Percentiles rank a stretch among this genome's conserved stretches.
Conservation (phyloP, 2,329 filamentous ascomycete genomes). For the Podosphaera aphanis region DNA sequence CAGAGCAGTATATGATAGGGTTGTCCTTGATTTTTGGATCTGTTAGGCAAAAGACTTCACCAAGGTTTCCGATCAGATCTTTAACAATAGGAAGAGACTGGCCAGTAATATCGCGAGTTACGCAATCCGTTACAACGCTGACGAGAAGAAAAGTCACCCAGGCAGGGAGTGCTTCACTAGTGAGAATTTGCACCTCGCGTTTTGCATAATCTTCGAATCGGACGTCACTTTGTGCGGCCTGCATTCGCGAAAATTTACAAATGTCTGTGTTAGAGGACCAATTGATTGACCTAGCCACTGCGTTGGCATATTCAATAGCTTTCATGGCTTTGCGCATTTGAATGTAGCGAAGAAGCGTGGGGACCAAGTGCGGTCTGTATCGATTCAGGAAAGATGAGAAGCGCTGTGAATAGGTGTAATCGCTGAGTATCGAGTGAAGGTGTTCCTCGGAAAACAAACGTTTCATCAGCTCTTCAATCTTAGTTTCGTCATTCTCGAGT, state of each 20-base stretch:
- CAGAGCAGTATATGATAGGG: slow-evolving; percentile 51
- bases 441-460: slow-evolving; percentile 5
- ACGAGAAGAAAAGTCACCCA: slow-evolving; percentile 45
- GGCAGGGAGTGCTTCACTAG: slow-evolving; percentile 40
- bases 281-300: slow-evolving; percentile 7
- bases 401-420: slow-evolving; percentile 5
- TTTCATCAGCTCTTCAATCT: slow-evolving; percentile 6
- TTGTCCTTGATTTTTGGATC: slow-evolving; percentile 49
- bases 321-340: slow-evolving; percentile 10
- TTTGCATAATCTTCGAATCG: slow-evolving; percentile 10
- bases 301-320: slow-evolving; percentile 10
- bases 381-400: slow-evolving; percentile 9
- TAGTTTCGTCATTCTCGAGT: slow-evolving; percentile 1
- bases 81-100: slow-evolving; percentile 36
- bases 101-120: slow-evolving; percentile 43
- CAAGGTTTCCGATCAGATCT: slow-evolving; percentile 47
- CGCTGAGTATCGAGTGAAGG: slow-evolving; percentile 7
- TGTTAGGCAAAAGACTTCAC: slow-evolving; percentile 52
- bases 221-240: slow-evolving; percentile 7
- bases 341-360: slow-evolving; percentile 7
- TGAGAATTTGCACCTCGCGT: slow-evolving; percentile 7
- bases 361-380: slow-evolving; percentile 7
- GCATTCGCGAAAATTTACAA: slow-evolving; percentile 8
- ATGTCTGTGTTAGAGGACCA: slow-evolving; percentile 10
- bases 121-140: slow-evolving; percentile 40